phyloP scores from a whole-genome alignment of 2,329 filamentous ascomycete species.

The Trichoderma breve region DNA sequence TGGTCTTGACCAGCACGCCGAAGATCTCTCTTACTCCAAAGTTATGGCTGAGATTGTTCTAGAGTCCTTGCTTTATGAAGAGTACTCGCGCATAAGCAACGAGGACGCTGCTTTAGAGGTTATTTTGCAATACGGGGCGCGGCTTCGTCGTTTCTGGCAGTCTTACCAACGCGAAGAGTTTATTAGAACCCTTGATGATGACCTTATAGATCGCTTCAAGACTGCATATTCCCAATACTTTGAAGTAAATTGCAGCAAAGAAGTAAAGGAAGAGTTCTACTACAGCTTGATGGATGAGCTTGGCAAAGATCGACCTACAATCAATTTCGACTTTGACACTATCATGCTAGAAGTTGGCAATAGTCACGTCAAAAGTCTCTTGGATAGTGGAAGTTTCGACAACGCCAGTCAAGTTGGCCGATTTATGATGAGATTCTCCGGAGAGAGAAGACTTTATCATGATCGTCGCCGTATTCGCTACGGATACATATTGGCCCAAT shows the following conservation, averaged over 20 bases:
- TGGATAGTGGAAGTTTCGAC: neutral
- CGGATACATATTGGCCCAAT: constrained; percentile 46
- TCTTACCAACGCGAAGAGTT: neutral
- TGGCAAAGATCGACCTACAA: constrained; percentile 31
- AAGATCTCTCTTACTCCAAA: constrained; percentile 14
- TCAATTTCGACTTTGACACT: constrained; percentile 39
- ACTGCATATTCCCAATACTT: neutral
- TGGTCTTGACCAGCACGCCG: constrained; percentile 35
- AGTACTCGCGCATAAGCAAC: neutral
- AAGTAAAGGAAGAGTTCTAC: constrained; percentile 37
- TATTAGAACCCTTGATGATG: neutral
- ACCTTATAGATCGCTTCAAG: neutral
- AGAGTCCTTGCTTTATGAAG: neutral
- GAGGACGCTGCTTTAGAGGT: neutral
- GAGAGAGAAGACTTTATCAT: constrained; percentile 41
- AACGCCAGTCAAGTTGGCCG: neutral
- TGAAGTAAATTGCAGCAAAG: neutral
- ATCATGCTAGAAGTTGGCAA: constrained; percentile 35
- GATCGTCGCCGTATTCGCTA: constrained; percentile 38
- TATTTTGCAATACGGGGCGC: neutral
- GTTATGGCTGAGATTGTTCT: neutral
- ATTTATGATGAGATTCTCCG: neutral
- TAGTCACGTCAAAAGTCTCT: constrained; percentile 30
- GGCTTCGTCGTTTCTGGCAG: neutral
- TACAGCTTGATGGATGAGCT: constrained; percentile 41